phyloP scores from a whole-genome alignment of 2,329 filamentous ascomycete genomes.

The Fusarium heterosporum region DNA sequence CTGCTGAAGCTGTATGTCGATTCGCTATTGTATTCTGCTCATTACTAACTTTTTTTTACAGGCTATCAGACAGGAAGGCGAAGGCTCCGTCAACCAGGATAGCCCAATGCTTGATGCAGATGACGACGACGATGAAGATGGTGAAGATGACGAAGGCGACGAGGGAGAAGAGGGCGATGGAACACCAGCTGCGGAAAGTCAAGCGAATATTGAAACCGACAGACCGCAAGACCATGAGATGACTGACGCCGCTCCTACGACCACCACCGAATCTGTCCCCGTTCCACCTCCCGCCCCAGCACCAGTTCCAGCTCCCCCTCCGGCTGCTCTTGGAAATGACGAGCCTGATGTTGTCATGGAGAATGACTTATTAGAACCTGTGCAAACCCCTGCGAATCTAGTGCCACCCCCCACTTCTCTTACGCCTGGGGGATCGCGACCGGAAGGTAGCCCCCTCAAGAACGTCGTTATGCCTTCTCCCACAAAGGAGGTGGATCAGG shows the following conservation, averaged over 20 bases:
- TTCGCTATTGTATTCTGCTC: neutral
- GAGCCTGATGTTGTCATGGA: slow-evolving; percentile 44
- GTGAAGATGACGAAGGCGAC: slow-evolving; percentile 60
- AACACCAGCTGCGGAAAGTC: slow-evolving; percentile 44
- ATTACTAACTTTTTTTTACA: slow-evolving; percentile 43
- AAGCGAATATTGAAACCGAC: slow-evolving; percentile 48
- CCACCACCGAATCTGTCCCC: slow-evolving; percentile 33
- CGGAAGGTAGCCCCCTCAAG: slow-evolving; percentile 66
- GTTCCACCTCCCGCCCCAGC: slow-evolving; percentile 17
- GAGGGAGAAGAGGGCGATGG: slow-evolving; percentile 62
- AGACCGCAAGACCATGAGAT: slow-evolving; percentile 54
- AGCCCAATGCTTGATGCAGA: slow-evolving; percentile 66
- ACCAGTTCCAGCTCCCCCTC: slow-evolving; percentile 7
- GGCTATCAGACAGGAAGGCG: slow-evolving; percentile 59
- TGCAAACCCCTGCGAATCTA: slow-evolving; percentile 49
- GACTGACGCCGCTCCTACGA: slow-evolving; percentile 51
- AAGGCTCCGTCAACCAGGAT: slow-evolving; percentile 60
- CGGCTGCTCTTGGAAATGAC: slow-evolving; percentile 34
- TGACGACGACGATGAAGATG: slow-evolving; percentile 61
- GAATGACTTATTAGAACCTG: slow-evolving; percentile 39
- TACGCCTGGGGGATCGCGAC: slow-evolving; percentile 49
- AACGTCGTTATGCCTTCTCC: slow-evolving; percentile 63
- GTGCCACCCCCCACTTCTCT: slow-evolving; percentile 48
- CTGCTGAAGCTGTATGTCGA: slow-evolving; percentile 50
- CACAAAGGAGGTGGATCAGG: slow-evolving; percentile 49